Evolutionary conservation across 1,284 basidiomycete genomes (phyloP).

Genomic region (Peniophora sp.): DNA sequence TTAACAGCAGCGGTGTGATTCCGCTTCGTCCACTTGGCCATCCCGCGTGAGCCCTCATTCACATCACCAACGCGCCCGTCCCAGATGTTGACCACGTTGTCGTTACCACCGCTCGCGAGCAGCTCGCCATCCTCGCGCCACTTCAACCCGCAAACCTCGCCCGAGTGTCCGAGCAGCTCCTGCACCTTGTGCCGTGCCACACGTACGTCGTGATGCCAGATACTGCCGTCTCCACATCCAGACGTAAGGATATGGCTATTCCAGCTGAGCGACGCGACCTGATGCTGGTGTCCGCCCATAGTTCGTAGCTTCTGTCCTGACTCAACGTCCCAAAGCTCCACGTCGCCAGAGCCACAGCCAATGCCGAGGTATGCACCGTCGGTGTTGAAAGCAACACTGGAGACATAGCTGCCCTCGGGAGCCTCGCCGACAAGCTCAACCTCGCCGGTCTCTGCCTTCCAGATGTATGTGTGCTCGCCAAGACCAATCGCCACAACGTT

Average conservation of each 20-base stretch:
- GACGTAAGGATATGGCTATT: conserved; percentile 80
- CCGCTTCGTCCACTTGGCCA: conserved; percentile 85
- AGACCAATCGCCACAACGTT: conserved; percentile 89
- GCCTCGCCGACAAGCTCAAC: conserved; percentile 76
- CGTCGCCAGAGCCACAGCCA: conserved; percentile 78
- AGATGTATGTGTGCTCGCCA: conserved; percentile 79
- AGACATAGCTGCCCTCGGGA: conserved; percentile 68
- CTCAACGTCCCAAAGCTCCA: conserved; percentile 96
- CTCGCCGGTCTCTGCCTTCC: conserved; percentile 86
- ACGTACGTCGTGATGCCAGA: conserved; percentile 92
- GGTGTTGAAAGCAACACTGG: conserved; percentile 78
- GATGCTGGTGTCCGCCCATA: conserved; percentile 78
- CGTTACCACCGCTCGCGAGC: conserved; percentile 92
- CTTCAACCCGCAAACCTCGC: conserved; percentile 81
- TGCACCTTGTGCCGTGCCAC: conserved; percentile 83
- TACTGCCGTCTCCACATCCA: conserved; percentile 86
- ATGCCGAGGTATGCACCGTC: conserved; percentile 87
- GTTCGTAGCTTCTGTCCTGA: conserved; percentile 76
- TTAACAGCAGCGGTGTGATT: conserved; percentile 96
- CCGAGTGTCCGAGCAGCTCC: conserved; percentile 82
- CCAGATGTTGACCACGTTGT: conserved; percentile 97
- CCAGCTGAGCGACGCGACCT: conserved; percentile 83
- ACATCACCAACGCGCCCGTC: conserved; percentile 74
- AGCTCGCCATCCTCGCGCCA: conserved; percentile 83
- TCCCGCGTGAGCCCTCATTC: conserved; percentile 48